Base-by-base conservation (phyloP, 345 rosid species). In the Corchorus olitorius region DNA sequence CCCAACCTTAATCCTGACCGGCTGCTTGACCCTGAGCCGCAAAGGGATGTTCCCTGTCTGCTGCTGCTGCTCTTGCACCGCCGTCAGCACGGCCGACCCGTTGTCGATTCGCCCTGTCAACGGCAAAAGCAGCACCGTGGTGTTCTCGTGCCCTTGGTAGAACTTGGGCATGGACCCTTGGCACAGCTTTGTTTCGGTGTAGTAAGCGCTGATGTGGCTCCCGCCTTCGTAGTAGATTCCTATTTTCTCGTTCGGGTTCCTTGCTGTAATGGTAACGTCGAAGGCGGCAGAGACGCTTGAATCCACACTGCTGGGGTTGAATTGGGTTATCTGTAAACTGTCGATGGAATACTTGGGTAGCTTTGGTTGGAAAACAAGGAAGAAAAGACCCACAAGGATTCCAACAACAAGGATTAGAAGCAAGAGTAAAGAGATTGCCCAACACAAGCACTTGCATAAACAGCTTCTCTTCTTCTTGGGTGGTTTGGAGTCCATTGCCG, bases 131-230 rank as follows among this genome's bases (percentile, higher is more conserved):
- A 94, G 87, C 63, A 87, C 84, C 0, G 98, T 93, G 13, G 95
- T 93, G 76, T 91, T 94, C 82, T 74, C 73, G 75, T 94, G 95
- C n/a, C 98, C 98, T 72, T 94, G 98, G 82, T 93, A 94, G 79
- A 94, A 94, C 79, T 88, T 90, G 0, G 98, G 98, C 59, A 93
- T 76, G 3, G 98, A 81, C 4, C 98, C 97, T 72, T 90, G 78
- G 35, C 94, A 86, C 5, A 94, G 82, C 54, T 80, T 75, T 3
- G 92, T 83, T 15, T 84, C 87, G 6, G 62, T 48, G 82, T 87
- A 91, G 69, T 78, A 90, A 35, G 86, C 97, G 35, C 86, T 83
- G 39, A 94, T 86, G 37, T 46, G 83, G 86, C 98, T 94, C n/a
- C 97, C 97, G 0, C 88, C 86, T 64, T 90, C 95, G 69, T 94